Percentiles rank a stretch among this genome's conserved stretches.
Conservation (phyloP, 352 stramenopile genomes). For the Phytopythium vexans region DNA sequence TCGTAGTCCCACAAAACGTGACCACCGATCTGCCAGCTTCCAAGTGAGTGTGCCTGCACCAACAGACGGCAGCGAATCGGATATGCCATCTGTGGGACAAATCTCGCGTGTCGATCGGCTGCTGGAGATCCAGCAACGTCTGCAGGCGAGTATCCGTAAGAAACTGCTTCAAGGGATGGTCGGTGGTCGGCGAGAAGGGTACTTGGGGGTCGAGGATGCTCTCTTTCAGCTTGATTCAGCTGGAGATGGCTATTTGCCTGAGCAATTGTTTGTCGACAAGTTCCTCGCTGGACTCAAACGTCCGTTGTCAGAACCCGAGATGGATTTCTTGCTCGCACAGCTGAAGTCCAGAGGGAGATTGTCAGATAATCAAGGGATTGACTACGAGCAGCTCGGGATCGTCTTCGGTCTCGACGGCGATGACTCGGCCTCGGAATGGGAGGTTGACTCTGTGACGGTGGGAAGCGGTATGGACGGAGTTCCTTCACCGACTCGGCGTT, state of each 20-base stretch:
- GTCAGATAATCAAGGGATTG: constrained; percentile 17
- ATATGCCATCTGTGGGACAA: no score
- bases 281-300: constrained; percentile 37
- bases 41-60: not conserved
- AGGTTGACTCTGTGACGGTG: constrained; percentile 17
- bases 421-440: constrained; percentile 34
- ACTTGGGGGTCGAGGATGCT: constrained; percentile 36
- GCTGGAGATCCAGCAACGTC: constrained; percentile 43
- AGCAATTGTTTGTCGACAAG: constrained; percentile 31
- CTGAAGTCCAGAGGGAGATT: constrained; percentile 14
- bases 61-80: constrained; percentile 4
- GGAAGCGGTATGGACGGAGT: constrained; percentile 1
- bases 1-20: constrained; percentile 10
- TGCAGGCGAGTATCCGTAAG: constrained; percentile 42
- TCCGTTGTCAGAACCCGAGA: constrained; percentile 42
- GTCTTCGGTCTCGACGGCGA: constrained; percentile 56
- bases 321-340: constrained; percentile 42
- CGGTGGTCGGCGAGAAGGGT: constrained; percentile 27
- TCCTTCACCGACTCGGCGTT: constrained; percentile 11
- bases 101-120: constrained; percentile 43
- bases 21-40: constrained; percentile 6
- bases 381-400: constrained; percentile 53
- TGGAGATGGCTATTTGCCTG: constrained; percentile 35
- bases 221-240: constrained; percentile 32
- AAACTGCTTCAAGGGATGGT: constrained; percentile 51